Base-by-base conservation (phyloP, 2,329 filamentous ascomycete genomes). In the Epichloe glyceriae region DNA sequence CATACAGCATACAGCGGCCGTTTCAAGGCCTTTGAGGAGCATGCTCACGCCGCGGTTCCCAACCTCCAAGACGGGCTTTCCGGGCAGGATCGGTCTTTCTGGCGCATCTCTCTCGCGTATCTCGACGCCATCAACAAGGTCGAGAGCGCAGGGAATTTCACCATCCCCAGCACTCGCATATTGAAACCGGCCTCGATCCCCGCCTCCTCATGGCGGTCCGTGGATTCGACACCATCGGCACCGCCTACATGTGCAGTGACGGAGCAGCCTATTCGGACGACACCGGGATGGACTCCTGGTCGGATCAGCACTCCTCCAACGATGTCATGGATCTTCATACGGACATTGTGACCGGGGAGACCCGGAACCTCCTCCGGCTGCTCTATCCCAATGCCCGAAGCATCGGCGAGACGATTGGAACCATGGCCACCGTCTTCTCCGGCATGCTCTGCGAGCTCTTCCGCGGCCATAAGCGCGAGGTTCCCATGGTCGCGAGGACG, bases 301-400 rank as follows among this genome's bases (percentile, higher is more conserved):
- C 22, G 53, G 50, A 11, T 54, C 50, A 5, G 50, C 43, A 10
- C 10, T 54, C 2, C 26, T 22, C 50, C 6, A 54, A 52, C 45
- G 53, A 54, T 26, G 50, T 54, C n/a, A 51, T 54, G 53, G 53
- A 54, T 20, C 47, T 52, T 4, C 50, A 54, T n/a, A 52, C 40
- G 19, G 53, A 54, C 34, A 52, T 54, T 4, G 12, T 37, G 14
- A 54, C 53, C 1, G 48, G 48, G 6, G 53, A 54, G 19, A 52
- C 50, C 11, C 50, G 53, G 2, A 54, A 54, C 8, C 35, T 52
- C 1, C 41, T 52, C 5, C 53, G 53, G 3, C 44, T 54, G 19
- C 42, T 54, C 14, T 54, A 52, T 22, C 50, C 53, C 33, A 50
- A 34, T 17, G 50, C 37, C 7, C 38, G 43, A 11, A 38, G n/a